Percentiles rank a stretch among this genome's conserved stretches.
Evolutionary conservation across 306 rosid genomes (phyloP).

Genomic region (Pyrus communis): DNA sequence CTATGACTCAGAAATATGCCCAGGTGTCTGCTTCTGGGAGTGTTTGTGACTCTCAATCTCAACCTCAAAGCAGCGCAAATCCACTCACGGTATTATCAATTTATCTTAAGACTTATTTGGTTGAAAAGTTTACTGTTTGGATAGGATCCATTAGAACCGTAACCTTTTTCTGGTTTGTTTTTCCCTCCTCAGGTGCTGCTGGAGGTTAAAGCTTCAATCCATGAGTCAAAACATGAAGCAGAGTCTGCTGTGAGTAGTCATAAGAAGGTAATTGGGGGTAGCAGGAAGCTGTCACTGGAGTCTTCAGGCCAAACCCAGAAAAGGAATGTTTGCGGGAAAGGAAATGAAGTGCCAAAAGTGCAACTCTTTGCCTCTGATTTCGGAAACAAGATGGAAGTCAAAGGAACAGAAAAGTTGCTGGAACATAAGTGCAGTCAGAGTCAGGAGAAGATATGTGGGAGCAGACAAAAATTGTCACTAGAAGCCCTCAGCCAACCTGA

Average conservation of each 20-base stretch:
- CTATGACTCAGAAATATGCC: constrained; percentile 34
- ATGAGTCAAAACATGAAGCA: not conserved
- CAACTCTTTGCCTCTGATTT: not conserved
- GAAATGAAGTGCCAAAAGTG: not conserved
- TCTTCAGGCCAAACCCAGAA: not conserved
- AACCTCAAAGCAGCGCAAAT: not conserved
- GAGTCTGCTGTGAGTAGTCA: not conserved
- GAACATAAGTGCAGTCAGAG: constrained; percentile 5
- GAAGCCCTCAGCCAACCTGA: constrained; percentile 6
- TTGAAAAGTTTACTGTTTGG: not conserved
- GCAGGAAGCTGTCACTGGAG: constrained; percentile 21
- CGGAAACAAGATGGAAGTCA: constrained; percentile 2
- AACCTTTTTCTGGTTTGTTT: not conserved
- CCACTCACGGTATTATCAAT: constrained; percentile 7
- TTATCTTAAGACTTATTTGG: not conserved
- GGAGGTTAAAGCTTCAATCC: constrained; percentile 1
- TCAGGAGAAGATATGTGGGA: constrained; percentile 16
- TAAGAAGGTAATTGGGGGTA: constrained; percentile 7
- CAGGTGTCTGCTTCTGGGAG: constrained; percentile 13
- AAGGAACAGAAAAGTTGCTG: constrained; percentile 4
- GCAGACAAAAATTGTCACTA: constrained; percentile 19
- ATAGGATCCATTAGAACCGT: not conserved
- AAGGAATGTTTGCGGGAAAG: not conserved
- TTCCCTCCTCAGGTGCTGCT: not conserved
- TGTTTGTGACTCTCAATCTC: constrained; percentile 3